phyloP scores from a whole-genome alignment of 2,329 filamentous ascomycete species.

The Fusarium sp. region DNA sequence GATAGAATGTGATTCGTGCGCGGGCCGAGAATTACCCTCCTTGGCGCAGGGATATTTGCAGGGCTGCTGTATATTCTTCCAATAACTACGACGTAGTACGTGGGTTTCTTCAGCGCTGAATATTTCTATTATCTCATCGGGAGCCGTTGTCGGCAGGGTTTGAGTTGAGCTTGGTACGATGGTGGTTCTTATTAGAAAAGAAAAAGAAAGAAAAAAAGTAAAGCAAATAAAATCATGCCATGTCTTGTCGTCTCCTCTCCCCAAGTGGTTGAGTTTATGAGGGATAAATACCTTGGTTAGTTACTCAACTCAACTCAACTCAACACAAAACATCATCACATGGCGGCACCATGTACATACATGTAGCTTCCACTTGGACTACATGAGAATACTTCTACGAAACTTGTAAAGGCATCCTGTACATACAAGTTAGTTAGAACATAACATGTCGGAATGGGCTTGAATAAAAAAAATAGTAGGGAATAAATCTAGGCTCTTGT shows the following conservation, averaged over 20 bases:
- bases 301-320: not conserved
- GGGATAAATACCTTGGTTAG: too few relatives aligned
- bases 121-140: not conserved
- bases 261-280: not conserved
- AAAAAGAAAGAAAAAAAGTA: not conserved
- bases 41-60: not conserved
- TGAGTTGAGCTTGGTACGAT: not conserved
- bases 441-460: too few relatives aligned
- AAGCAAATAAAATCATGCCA: too few relatives aligned
- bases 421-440: too few relatives aligned
- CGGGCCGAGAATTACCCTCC: not conserved
- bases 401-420: too few relatives aligned
- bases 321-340: not conserved
- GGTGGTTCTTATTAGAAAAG: not conserved
- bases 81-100: too few relatives aligned
- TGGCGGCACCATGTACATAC: too few relatives aligned
- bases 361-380: too few relatives aligned
- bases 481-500: too few relatives aligned
- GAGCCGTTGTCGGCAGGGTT: not conserved
- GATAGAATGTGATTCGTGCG: constrained; percentile 34
- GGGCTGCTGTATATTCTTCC: not conserved
- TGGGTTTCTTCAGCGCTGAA: not conserved
- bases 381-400: too few relatives aligned
- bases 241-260: not conserved
- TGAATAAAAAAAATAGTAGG: too few relatives aligned